A percentile compares a stretch with the other conserved stretches of the same genome.
Conservation (phyloP, 108 stramenopile genomes). For the Nannochloropsis oceanica region DNA sequence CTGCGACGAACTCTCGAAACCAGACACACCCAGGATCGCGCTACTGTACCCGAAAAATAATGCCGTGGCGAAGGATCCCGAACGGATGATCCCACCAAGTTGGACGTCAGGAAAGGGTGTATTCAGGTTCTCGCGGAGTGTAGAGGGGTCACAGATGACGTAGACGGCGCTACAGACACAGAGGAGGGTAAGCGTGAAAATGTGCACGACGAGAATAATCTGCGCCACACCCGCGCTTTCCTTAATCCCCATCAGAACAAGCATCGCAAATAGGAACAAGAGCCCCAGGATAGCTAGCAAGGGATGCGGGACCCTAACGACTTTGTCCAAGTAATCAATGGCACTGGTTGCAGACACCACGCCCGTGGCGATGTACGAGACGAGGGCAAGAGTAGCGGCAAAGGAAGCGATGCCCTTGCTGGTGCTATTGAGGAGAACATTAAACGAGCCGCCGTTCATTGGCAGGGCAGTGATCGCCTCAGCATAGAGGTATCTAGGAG, state of each 20-base stretch:
- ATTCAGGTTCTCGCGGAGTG: slow-evolving; percentile 30
- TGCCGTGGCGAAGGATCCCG: slow-evolving; percentile 38
- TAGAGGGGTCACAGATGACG: slow-evolving; percentile 28
- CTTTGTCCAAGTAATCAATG: slow-evolving; percentile 43
- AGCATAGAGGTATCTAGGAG: slow-evolving; percentile 40
- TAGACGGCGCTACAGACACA: slow-evolving; percentile 26
- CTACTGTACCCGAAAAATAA: slow-evolving; percentile 50
- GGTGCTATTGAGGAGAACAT: slow-evolving; percentile 50
- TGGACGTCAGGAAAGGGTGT: slow-evolving; percentile 28
- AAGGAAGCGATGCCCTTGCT: slow-evolving; percentile 47
- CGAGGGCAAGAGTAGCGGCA: slow-evolving; percentile 47
- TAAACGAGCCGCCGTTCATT: slow-evolving; percentile 58
- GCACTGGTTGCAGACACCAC: slow-evolving; percentile 41
- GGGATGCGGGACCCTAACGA: slow-evolving; percentile 27
- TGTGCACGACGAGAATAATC: slow-evolving; percentile 46
- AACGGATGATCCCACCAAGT: background rate
- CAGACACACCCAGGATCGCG: slow-evolving; percentile 52
- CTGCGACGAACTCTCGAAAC: slow-evolving; percentile 50
- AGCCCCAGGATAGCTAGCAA: slow-evolving; percentile 36
- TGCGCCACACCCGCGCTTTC: slow-evolving; percentile 49
- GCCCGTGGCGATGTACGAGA: slow-evolving; percentile 57
- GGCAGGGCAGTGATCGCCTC: slow-evolving; percentile 56
- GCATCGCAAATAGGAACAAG: slow-evolving; percentile 43
- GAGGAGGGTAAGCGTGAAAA: slow-evolving; percentile 37
- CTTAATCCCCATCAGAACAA: slow-evolving; percentile 31